These are phyloP conservation scores for Podaxis rugospora DNA, from an alignment of 768 basidiomycete genomes.

Conservation along the genomic window DNA sequence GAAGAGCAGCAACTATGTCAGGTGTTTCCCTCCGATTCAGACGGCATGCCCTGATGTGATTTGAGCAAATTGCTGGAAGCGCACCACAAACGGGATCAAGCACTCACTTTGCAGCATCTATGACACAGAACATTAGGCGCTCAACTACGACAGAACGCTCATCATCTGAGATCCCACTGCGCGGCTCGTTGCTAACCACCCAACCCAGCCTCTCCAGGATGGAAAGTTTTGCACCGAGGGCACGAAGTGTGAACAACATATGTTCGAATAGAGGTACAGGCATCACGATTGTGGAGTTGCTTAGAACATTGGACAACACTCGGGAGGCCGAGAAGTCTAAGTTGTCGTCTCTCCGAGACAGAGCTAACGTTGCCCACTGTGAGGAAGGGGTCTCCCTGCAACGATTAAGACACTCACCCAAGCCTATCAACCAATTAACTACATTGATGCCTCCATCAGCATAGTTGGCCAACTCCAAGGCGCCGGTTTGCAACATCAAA, in stretches of 20 bases:
- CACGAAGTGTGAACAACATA: constrained; percentile 32
- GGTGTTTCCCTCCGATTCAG: constrained; percentile 37
- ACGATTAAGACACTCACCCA: background rate
- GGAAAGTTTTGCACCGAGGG: constrained; percentile 39
- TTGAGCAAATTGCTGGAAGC: background rate
- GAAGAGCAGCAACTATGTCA: constrained; percentile 43
- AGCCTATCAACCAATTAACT: background rate
- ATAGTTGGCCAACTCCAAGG: constrained; percentile 9
- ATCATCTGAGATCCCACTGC: constrained; percentile 13
- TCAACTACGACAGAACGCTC: constrained; percentile 29
- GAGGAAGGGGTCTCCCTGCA: background rate
- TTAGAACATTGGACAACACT: constrained; percentile 14
- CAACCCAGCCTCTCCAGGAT: constrained; percentile 32
- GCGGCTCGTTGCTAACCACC: constrained; percentile 9
- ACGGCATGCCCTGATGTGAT: constrained; percentile 26
- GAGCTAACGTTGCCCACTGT: background rate
- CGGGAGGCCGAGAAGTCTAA: constrained; percentile 8
- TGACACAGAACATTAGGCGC: constrained; percentile 39
- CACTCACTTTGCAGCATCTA: constrained; percentile 43
- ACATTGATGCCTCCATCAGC: background rate
- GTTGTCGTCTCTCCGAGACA: background rate
- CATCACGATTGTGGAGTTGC: background rate
- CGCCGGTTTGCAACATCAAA: background rate
- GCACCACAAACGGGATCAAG: background rate
- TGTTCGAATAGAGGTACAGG: constrained; percentile 18